phyloP scores from a whole-genome alignment of 2,329 filamentous ascomycete species.

The Blumeria hordei region DNA sequence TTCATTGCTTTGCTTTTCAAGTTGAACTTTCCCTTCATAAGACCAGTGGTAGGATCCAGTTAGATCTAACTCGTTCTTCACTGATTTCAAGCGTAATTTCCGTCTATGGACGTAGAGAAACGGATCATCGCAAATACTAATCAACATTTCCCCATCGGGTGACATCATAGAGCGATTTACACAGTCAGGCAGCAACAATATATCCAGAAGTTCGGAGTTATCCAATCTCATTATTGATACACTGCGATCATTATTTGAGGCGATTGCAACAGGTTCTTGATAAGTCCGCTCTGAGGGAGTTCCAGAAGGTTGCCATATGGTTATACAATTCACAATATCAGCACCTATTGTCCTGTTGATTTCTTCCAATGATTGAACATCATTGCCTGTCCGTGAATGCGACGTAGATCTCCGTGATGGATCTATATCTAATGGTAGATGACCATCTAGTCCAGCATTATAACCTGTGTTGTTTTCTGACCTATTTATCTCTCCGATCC shows the following conservation, averaged over 20 bases:
- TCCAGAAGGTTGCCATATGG: slow-evolving; percentile 29
- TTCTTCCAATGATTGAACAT: slow-evolving; percentile 14
- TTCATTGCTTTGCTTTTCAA: slow-evolving; percentile 30
- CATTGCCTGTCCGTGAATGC: background rate
- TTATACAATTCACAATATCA: slow-evolving; percentile 42
- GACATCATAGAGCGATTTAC: slow-evolving; percentile 93
- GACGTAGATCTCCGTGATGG: slow-evolving; percentile 7
- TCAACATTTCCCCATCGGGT: slow-evolving; percentile 56
- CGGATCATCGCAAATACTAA: slow-evolving; percentile 71
- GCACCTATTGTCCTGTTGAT: slow-evolving; percentile 29
- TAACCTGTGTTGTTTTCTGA: background rate
- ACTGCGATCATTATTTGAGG: slow-evolving; percentile 81
- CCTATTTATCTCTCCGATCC: slow-evolving; percentile 6
- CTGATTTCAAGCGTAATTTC: slow-evolving; percentile 4
- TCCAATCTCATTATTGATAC: slow-evolving; percentile 62
- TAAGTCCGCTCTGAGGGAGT: slow-evolving; percentile 19
- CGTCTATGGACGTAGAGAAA: slow-evolving; percentile 63
- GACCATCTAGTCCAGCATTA: slow-evolving; percentile 26
- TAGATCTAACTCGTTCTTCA: background rate
- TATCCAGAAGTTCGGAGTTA: slow-evolving; percentile 41
- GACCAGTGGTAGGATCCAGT: slow-evolving; percentile 23
- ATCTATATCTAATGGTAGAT: slow-evolving; percentile 27
- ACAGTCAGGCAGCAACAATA: slow-evolving; percentile 52
- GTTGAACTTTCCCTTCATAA: slow-evolving; percentile 24
- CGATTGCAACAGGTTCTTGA: slow-evolving; percentile 33